Evolutionary conservation across 2,329 filamentous ascomycete species (phyloP).

Genomic region (Paecilomyces formosus): DNA sequence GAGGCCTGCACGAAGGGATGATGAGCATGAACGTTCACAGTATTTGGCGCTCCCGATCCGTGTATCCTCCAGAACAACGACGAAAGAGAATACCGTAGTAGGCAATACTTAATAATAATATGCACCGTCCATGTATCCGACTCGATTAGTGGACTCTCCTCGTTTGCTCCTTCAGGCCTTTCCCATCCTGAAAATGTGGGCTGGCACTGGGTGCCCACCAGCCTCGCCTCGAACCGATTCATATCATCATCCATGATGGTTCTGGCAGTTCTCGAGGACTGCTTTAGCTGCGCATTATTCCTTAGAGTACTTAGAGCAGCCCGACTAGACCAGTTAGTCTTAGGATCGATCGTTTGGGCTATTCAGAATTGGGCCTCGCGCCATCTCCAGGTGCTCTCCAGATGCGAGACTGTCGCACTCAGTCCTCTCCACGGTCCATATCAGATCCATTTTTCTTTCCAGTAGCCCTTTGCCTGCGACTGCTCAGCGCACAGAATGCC

Average conservation of each 20-base stretch:
- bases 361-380: background rate
- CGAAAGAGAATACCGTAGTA: too few relatives aligned
- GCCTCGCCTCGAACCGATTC: background rate
- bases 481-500: background rate
- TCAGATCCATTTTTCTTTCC: background rate
- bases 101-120: background rate
- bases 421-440: background rate
- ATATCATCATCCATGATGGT: background rate
- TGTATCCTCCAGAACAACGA: background rate
- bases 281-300: too few relatives aligned
- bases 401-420: background rate
- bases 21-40: background rate
- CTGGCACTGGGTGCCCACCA: background rate
- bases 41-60: too few relatives aligned
- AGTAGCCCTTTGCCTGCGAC: background rate
- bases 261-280: background rate
- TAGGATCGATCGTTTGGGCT: background rate
- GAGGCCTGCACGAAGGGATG: background rate
- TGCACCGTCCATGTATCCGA: background rate
- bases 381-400: background rate
- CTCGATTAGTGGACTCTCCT: background rate
- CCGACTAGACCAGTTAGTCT: background rate
- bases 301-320: too few relatives aligned
- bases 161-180: background rate
- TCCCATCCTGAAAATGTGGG: background rate